Percentiles rank a stretch among this genome's conserved stretches.
These are phyloP conservation scores for Yamadazyma akitaensis DNA, from an alignment of 805 yeast genomes.

Conservation along the genomic window DNA sequence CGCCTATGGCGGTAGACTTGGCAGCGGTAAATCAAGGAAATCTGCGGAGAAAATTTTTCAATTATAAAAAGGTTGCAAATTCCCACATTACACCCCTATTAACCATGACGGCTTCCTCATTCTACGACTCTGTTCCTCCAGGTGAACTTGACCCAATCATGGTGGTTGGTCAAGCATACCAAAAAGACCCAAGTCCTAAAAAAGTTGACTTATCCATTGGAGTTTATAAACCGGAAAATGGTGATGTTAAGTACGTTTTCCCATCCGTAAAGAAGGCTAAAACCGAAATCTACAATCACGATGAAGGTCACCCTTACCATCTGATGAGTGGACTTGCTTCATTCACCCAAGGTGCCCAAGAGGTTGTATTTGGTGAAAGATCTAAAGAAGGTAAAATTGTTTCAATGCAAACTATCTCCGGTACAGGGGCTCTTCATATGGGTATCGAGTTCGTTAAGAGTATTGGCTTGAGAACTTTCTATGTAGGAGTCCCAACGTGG, in stretches of 20 bases:
- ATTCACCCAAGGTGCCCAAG: slow-evolving; percentile 31
- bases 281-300: slow-evolving; percentile 25
- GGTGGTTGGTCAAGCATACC: slow-evolving; percentile 18
- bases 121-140: slow-evolving; percentile 9
- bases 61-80: slow-evolving; percentile 3
- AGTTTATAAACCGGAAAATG: slow-evolving; percentile 42
- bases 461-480: slow-evolving; percentile 24
- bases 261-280: slow-evolving; percentile 40
- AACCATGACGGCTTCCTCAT: slow-evolving; percentile 11
- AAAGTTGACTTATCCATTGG: slow-evolving; percentile 45
- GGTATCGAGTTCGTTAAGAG: slow-evolving; percentile 27
- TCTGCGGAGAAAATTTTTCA: slow-evolving; percentile 3
- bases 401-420: slow-evolving; percentile 39
- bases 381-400: slow-evolving; percentile 26
- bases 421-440: slow-evolving; percentile 42
- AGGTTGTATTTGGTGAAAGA: slow-evolving; percentile 33
- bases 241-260: slow-evolving; percentile 30
- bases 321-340: slow-evolving; percentile 40
- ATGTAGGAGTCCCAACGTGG: slow-evolving; percentile 41
- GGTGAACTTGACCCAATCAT: slow-evolving; percentile 30
- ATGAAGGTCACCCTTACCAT: slow-evolving; percentile 46
- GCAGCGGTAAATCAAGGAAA: slow-evolving; percentile 2
- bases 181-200: slow-evolving; percentile 25
- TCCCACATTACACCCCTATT: background rate
- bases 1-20: background rate